These are phyloP conservation scores for Quercus robur DNA, from an alignment of 306 rosid species.

Conservation along the genomic window DNA sequence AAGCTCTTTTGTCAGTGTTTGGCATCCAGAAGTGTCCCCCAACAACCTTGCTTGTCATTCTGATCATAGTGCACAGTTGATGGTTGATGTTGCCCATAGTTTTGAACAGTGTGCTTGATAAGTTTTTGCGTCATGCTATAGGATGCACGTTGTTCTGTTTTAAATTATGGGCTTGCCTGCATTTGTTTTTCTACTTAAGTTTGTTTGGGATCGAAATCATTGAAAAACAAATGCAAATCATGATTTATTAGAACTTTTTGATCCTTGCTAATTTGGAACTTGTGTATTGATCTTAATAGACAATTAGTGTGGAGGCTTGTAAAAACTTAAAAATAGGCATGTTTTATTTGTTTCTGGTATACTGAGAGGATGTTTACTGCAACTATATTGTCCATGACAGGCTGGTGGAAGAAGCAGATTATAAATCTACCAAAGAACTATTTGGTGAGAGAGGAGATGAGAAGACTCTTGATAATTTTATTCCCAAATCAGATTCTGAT, in stretches of 20 bases:
- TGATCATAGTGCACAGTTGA: background rate
- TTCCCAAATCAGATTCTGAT: constrained; percentile 87
- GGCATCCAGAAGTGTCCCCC: too few relatives aligned
- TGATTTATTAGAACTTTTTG: background rate
- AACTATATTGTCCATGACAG: constrained; percentile 35
- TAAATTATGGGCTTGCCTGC: background rate
- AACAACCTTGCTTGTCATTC: background rate
- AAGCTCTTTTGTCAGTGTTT: too few relatives aligned
- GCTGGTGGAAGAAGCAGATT: constrained; percentile 91
- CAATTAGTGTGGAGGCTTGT: background rate
- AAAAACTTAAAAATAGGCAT: background rate
- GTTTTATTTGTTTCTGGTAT: background rate
- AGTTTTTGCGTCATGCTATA: background rate
- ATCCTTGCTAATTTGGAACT: background rate
- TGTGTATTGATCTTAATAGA: background rate
- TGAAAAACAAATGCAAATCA: background rate
- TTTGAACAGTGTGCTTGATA: background rate
- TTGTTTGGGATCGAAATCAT: background rate
- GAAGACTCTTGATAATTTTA: constrained; percentile 76
- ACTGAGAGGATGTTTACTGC: background rate
- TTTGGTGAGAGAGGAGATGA: constrained; percentile 59
- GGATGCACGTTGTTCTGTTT: background rate
- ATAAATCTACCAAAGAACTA: constrained; percentile 72
- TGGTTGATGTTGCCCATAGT: background rate
- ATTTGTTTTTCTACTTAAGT: background rate